Evolutionary conservation across 1,284 basidiomycete species (phyloP), one percentile per base, ranked within the genome.

Genomic region (Cutaneotrichosporon sp.): DNA sequence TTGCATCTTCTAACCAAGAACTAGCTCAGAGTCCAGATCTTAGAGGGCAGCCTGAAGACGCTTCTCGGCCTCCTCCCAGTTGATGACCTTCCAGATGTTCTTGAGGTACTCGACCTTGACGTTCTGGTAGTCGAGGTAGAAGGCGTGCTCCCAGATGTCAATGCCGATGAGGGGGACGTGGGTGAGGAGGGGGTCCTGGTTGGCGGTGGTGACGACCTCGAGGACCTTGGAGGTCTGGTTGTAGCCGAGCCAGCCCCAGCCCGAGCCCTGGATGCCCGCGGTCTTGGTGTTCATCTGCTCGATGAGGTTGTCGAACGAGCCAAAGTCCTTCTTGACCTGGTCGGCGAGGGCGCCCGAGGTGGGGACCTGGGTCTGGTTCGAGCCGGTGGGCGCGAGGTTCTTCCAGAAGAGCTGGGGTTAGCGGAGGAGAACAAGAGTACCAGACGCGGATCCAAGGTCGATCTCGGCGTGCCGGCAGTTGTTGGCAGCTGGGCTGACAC

Each of bases 161-260:
- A 98, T 88, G 63, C 95, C 97, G 75, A 99, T 87, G 75, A 99
- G 88, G 42, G 95, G 94, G 36, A 86, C 84, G 81, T 95, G 91
- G 3, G 87, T 74, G 58, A 97, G 85, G 58, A 98, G 83, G 55
- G 97, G 97, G 79, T 99, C 97, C 83, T 99, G 97, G 84, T 99
- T 97, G 38, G 92, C 82, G 29, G 95, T 97, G 43, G 94, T 95
- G 60, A 89, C 87, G 60, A 95, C 85, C 79, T 95, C 92, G 49
- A 98, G 87, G 79, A 86, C 89, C 81, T 89, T 87, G 54, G 83
- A 86, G 24, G 75, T 73, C 38, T 84, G 72, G 80, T 90, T 90
- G 78, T 86, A 90, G 45, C 90, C 91, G 63, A 98, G 85, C 95
- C 95, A 98, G 55, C 93, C 95, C 97, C 95, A 99, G 22, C 95